Base-by-base conservation (phyloP, 352 stramenopile genomes). In the Peronospora farinosa region DNA sequence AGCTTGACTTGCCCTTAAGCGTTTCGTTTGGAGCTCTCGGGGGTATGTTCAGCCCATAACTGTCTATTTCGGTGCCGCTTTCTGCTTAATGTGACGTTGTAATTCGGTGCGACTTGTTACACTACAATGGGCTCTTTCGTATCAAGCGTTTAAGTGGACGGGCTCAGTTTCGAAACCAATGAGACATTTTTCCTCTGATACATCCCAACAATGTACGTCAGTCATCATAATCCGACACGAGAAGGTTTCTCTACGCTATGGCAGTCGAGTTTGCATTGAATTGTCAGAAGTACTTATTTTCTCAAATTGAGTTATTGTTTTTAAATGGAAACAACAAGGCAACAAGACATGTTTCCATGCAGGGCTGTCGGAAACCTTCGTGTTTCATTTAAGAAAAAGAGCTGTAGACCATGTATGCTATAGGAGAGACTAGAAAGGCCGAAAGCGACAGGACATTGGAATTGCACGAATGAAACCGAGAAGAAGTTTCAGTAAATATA, bases 21-120 rank as follows among this genome's bases (percentile, higher is more conserved):
- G 35, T 63, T 67, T 60, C 36, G n/a, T 38, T 15, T 10, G 15
- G 37, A 23, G 41, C 38, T 19, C 28, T 36, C 40, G 48, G 17
- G 37, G 28, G 40, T 47, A 19, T 49, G 60, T 62, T 47, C 56
- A 69, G 60, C 25, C 17, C 23, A 33, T 13, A 44, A 43, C 47
- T 43, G 59, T 33, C 44, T 56, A n/a, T 27, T 60, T 46, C 42
- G 3, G 35, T 7, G 12, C 19, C n/a, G 16, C 9, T 45, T 58
- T 36, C 46, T 25, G 41, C 28, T 25, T 11, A 2, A 58, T 59
- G 23, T 58, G 41, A 13, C 36, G 38, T 17, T 39, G 28, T 13
- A 6, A 19, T 15, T 40, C 8, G 35, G 13, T 40, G 35, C 40
- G 25, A 51, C 19, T 36, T 38, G 39, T 47, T 43, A 7, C 28